phyloP scores from a whole-genome alignment of 305 asterid genomes.

The Stenogyne calaminthoides region DNA sequence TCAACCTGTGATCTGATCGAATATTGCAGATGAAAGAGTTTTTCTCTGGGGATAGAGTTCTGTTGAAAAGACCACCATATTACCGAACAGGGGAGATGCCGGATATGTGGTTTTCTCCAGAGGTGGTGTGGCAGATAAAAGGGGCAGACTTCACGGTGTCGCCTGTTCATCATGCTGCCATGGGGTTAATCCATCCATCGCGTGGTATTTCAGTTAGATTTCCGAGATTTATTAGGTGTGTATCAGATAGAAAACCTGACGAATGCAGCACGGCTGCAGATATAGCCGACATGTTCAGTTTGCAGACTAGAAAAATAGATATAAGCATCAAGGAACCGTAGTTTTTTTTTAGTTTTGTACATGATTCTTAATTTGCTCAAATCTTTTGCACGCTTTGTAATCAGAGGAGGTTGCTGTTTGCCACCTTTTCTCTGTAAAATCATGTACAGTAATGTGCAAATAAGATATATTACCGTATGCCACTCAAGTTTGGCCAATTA shows the following conservation, averaged over 20 bases:
- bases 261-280: conserved; percentile 78
- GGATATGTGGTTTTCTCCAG: conserved; percentile 81
- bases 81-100: conserved; percentile 81
- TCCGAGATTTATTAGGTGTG: conserved; percentile 64
- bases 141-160: conserved; percentile 85
- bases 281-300: conserved; percentile 69
- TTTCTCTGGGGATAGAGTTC: conserved; percentile 58
- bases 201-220: conserved; percentile 87
- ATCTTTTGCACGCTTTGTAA: neutral
- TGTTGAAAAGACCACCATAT: conserved; percentile 62
- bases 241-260: conserved; percentile 72
- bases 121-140: conserved; percentile 80
- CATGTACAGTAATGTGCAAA: conserved; percentile 10
- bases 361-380: neutral
- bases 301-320: conserved; percentile 80
- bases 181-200: conserved; percentile 73
- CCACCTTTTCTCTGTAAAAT: conserved; percentile 6
- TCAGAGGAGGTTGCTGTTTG: neutral
- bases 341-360: neutral
- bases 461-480: neutral
- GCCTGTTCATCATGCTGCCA: conserved; percentile 84
- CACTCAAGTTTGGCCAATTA: neutral
- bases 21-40: conserved; percentile 74
- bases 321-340: conserved; percentile 34
- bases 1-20: neutral